These are phyloP conservation scores for Suhomyces pyralidae DNA, from an alignment of 805 yeast genomes.

Conservation along the genomic window DNA sequence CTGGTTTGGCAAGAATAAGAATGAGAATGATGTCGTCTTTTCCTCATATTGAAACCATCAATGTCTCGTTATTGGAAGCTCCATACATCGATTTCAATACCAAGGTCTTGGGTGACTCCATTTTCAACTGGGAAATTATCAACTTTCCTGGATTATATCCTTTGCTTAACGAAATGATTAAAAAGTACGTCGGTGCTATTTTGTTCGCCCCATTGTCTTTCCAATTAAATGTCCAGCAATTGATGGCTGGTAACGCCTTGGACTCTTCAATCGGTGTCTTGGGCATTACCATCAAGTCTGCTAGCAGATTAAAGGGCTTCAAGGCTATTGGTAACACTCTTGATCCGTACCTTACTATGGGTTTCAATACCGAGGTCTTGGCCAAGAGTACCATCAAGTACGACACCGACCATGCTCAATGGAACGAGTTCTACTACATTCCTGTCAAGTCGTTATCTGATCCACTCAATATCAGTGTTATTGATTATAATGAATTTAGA, in stretches of 20 bases:
- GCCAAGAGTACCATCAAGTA: conserved; percentile 67
- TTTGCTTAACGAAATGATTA: conserved; percentile 79
- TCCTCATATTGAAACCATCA: conserved; percentile 92
- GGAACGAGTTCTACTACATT: conserved; percentile 77
- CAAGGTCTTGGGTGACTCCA: conserved; percentile 70
- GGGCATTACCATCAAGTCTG: conserved; percentile 63
- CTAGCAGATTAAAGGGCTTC: conserved; percentile 65
- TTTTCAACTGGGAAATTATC: conserved; percentile 84
- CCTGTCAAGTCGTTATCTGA: conserved; percentile 75
- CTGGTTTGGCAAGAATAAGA: conserved; percentile 72
- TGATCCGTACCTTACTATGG: conserved; percentile 84
- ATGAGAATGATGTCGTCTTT: conserved; percentile 84
- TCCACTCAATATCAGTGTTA: conserved; percentile 68
- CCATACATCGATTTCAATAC: conserved; percentile 86
- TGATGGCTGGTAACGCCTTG: conserved; percentile 76
- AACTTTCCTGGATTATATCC: conserved; percentile 83
- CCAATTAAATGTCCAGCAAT: conserved; percentile 88
- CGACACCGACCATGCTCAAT: conserved; percentile 70
- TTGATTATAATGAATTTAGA: conserved; percentile 75
- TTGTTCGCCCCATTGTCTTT: conserved; percentile 86
- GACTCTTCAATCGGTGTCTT: conserved; percentile 86
- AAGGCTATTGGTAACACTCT: conserved; percentile 72
- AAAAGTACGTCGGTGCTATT: conserved; percentile 85
- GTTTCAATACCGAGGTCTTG: conserved; percentile 54
- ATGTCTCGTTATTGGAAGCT: conserved; percentile 77